phyloP scores from a whole-genome alignment of 805 yeast species.

The Scheffersomyces stipitis region DNA sequence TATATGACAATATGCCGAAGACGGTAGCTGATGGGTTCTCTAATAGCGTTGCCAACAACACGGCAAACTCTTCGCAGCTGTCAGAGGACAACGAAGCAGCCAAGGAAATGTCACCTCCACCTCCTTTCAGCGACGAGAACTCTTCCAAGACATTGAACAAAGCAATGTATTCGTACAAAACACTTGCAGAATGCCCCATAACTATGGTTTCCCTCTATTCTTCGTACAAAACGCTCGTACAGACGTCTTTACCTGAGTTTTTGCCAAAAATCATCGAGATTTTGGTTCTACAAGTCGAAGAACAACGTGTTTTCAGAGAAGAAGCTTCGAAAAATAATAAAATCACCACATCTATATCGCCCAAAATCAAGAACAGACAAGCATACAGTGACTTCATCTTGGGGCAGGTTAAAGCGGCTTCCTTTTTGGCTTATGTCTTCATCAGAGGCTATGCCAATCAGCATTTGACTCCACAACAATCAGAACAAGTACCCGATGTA shows the following conservation, averaged over 20 bases:
- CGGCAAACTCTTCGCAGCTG: constrained; percentile 6
- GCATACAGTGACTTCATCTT: constrained; percentile 85
- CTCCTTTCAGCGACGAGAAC: constrained; percentile 42
- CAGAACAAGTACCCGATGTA: constrained; percentile 76
- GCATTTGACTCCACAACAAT: constrained; percentile 42
- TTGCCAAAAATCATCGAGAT: constrained; percentile 80
- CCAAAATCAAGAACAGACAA: constrained; percentile 70
- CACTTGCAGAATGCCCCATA: constrained; percentile 94
- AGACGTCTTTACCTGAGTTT: constrained; percentile 68
- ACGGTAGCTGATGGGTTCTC: constrained; percentile 73
- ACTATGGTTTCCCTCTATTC: constrained; percentile 92
- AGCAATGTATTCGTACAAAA: constrained; percentile 83
- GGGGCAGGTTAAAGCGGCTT: constrained; percentile 95
- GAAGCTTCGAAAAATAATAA: constrained; percentile 55
- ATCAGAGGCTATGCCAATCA: constrained; percentile 79
- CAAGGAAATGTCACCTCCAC: constrained; percentile 38
- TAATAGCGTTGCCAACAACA: constrained; percentile 6
- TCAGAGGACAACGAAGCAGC: constrained; percentile 10
- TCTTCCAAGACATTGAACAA: constrained; percentile 54
- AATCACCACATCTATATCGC: constrained; percentile 68
- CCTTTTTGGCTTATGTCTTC: constrained; percentile 88
- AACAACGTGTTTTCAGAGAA: constrained; percentile 51
- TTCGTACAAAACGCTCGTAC: constrained; percentile 75
- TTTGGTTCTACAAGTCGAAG: constrained; percentile 74
- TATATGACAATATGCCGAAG: constrained; percentile 77